These are phyloP conservation scores for Leccinum sublutescens DNA, from an alignment of 768 basidiomycete species.

Conservation along the genomic window DNA sequence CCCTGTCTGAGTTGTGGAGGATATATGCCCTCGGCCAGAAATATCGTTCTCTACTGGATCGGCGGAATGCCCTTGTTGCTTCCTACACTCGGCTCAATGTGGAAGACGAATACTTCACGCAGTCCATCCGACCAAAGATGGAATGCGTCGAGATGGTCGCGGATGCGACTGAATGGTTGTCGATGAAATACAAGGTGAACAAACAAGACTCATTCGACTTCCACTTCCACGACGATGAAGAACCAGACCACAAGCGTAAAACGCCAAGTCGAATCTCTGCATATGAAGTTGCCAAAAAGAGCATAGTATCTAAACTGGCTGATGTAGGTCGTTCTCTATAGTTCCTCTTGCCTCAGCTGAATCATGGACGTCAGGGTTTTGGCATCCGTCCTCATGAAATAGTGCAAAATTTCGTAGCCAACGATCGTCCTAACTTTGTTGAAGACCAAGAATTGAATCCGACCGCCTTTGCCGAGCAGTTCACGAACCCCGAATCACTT, in stretches of 20 bases:
- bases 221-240: slow-evolving; percentile 70
- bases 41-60: slow-evolving; percentile 81
- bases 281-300: slow-evolving; percentile 83
- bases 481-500: slow-evolving; percentile 63
- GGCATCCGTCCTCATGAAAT: slow-evolving; percentile 81
- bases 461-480: slow-evolving; percentile 81
- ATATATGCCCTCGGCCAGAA: slow-evolving; percentile 86
- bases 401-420: slow-evolving; percentile 76
- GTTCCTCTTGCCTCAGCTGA: not conserved
- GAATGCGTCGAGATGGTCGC: slow-evolving; percentile 87
- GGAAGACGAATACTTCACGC: slow-evolving; percentile 74
- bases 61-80: slow-evolving; percentile 58
- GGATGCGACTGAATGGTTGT: slow-evolving; percentile 89
- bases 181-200: slow-evolving; percentile 77
- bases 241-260: slow-evolving; percentile 63
- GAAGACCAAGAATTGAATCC: slow-evolving; percentile 85
- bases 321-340: slow-evolving; percentile 49
- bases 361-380: slow-evolving; percentile 57
- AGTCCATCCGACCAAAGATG: slow-evolving; percentile 61
- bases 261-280: slow-evolving; percentile 80
- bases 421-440: slow-evolving; percentile 60
- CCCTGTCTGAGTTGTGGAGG: slow-evolving; percentile 84
- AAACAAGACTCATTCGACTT: slow-evolving; percentile 62
- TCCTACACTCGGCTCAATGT: slow-evolving; percentile 69
- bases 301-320: slow-evolving; percentile 71